Base-by-base conservation (phyloP, 2,329 filamentous ascomycete species). In the Lasiodiplodia citricola region DNA sequence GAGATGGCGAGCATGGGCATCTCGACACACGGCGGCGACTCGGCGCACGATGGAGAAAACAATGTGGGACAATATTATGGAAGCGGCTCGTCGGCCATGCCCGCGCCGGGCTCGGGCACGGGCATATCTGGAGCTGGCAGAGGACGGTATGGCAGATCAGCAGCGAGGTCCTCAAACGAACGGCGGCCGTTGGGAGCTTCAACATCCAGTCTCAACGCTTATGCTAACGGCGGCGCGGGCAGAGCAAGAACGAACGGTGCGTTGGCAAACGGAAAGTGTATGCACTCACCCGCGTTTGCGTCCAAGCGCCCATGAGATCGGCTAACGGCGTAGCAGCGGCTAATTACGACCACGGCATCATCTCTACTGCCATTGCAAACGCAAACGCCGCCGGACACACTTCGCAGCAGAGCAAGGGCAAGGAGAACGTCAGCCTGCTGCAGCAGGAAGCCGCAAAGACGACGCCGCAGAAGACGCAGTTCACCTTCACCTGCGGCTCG, bases 401-500 rank as follows among this genome's bases (percentile, higher is more conserved):
- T 38, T 74, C 75, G 18, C 73, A 73, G 63, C 50, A 82, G 86
- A 16, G 85, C 87, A 86, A 85, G 73, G 91, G 90, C 16, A 90
- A 93, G 76, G 92, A 95, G 76, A 96, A 93, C 79, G 85, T 91
- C 71, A 95, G 91, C 78, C 85, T 94, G 70, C 82, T 96, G 60
- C 90, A 93, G 68, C 91, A 93, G 76, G 89, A 91, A 78, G 83
- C 87, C 21, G 80, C 84, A 6, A 84, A 84, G 69, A 90, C 87
- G 4, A 89, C 87, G 44, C 89, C 92, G 4, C 88, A 91, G 6
- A 93, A 94, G 68, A 91, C 92, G 0, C 93, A 97, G 74, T 99
- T 99, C 78, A 99, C 96, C 11, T 99, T 99, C 77, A 97, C 93
- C 14, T 97, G 94, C 80, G 92, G 96, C 75, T 95, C 94, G 1